phyloP scores from a whole-genome alignment of 331 rosid species.

The Arachis monticola region DNA sequence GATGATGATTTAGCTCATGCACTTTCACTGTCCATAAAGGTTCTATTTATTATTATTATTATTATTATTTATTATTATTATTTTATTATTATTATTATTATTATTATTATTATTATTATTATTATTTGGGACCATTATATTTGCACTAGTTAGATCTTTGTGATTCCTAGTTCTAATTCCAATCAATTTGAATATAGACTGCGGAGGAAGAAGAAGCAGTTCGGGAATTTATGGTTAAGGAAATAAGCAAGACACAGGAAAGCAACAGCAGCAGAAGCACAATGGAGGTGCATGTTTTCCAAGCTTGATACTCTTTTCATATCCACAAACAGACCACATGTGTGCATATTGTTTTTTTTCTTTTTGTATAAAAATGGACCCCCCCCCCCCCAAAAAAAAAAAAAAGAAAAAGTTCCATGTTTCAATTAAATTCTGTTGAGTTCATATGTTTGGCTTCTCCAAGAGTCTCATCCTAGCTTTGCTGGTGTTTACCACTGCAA shows the following conservation, averaged over 20 bases:
- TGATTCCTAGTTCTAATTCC: slow-evolving; percentile 42
- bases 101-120: too few relatives aligned
- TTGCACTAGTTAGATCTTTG: slow-evolving; percentile 28
- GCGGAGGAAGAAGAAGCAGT: slow-evolving; percentile 67
- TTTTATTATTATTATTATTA: too few relatives aligned
- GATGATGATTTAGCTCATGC: slow-evolving; percentile 78
- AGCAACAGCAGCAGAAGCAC: slow-evolving; percentile 38
- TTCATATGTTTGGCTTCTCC: slow-evolving; percentile 33
- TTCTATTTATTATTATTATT: slow-evolving; percentile 16
- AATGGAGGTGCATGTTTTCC: slow-evolving; percentile 51
- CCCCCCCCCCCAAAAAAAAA: not conserved
- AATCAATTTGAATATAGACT: slow-evolving; percentile 50
- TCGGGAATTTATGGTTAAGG: slow-evolving; percentile 43
- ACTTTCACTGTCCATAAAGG: slow-evolving; percentile 76
- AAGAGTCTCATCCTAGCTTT: not conserved
- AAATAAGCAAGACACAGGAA: slow-evolving; percentile 38
- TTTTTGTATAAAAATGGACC: not conserved
- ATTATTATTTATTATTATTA: too few relatives aligned
- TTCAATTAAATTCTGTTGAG: slow-evolving; percentile 16
- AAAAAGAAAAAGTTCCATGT: not conserved
- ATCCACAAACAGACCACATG: not conserved
- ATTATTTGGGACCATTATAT: not conserved
- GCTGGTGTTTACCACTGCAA: slow-evolving; percentile 1
- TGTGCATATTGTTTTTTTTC: not conserved
- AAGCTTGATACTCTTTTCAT: slow-evolving; percentile 18